Conservation (phyloP, 805 yeast genomes). For the Myxozyma melibiosi region DNA sequence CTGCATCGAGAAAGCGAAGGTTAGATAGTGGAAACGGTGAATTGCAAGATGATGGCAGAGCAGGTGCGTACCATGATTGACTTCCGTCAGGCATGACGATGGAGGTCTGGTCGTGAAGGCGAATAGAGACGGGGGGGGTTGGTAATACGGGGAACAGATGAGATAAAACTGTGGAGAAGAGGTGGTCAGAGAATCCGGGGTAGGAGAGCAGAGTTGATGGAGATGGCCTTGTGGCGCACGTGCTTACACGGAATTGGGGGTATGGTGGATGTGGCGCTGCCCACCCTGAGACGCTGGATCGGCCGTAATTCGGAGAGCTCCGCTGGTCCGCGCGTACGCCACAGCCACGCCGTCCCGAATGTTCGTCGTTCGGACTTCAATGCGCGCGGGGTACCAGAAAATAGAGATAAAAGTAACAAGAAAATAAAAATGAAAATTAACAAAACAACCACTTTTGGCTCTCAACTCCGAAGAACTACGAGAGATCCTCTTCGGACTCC, state of each 20-base stretch:
- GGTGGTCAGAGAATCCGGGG: conserved; percentile 10
- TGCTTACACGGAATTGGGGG: not conserved
- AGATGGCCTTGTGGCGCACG: too few species aligned
- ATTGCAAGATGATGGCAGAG: not conserved
- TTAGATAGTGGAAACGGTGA: not conserved
- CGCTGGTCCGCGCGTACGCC: conserved; percentile 14
- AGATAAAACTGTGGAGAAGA: not conserved
- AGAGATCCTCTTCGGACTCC: not conserved
- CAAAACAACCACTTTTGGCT: not conserved
- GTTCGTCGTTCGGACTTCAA: not conserved
- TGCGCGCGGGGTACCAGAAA: too few species aligned
- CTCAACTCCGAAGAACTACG: not conserved
- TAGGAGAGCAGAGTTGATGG: not conserved
- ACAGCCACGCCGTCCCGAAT: not conserved
- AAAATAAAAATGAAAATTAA: too few species aligned
- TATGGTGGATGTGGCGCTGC: not conserved
- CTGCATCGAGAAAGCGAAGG: conserved; percentile 28
- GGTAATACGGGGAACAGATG: not conserved
- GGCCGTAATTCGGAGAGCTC: conserved; percentile 1
- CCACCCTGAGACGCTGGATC: conserved; percentile 1
- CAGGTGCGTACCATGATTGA: conserved; percentile 41
- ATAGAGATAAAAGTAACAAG: too few species aligned
- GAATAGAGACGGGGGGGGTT: not conserved
- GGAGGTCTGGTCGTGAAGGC: not conserved
- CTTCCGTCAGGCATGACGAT: conserved; percentile 46